A percentile compares a stretch with the other conserved stretches of the same genome.
Evolutionary conservation across 306 rosid species (phyloP).

Genomic region (Dryas alaskensis): DNA sequence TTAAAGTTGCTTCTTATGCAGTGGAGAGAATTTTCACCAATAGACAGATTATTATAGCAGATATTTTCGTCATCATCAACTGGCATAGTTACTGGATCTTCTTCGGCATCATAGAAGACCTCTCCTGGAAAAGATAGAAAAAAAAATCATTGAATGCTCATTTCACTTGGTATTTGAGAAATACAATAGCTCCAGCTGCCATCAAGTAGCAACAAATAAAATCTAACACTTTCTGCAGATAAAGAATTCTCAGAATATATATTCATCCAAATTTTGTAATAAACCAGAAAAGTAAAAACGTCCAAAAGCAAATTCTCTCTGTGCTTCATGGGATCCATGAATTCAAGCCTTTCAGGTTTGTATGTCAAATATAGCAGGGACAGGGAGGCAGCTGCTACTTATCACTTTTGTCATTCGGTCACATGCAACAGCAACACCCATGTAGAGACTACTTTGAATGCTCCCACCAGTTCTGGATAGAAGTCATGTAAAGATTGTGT

Average conservation of each 20-base stretch:
- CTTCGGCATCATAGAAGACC: conserved; percentile 70
- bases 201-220: conserved; percentile 18
- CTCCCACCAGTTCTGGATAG: too few species aligned
- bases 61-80: conserved; percentile 37
- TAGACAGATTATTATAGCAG: conserved; percentile 24
- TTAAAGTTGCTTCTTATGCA: conserved; percentile 29
- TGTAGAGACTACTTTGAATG: too few species aligned
- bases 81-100: conserved; percentile 35
- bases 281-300: background rate
- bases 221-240: conserved; percentile 1
- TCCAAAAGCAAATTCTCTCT: background rate
- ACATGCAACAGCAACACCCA: background rate
- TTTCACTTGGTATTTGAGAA: conserved; percentile 23
- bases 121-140: conserved; percentile 58
- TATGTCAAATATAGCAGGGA: background rate
- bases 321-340: background rate
- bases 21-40: conserved; percentile 37
- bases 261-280: background rate
- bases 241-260: background rate
- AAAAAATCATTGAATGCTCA: conserved; percentile 27
- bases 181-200: conserved; percentile 20
- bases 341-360: background rate
- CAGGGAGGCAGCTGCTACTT: background rate
- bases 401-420: background rate
- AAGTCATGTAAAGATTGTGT: too few species aligned